Evolutionary conservation across 2,329 filamentous ascomycete species (phyloP).

Genomic region (Paracamarosporium sp.): DNA sequence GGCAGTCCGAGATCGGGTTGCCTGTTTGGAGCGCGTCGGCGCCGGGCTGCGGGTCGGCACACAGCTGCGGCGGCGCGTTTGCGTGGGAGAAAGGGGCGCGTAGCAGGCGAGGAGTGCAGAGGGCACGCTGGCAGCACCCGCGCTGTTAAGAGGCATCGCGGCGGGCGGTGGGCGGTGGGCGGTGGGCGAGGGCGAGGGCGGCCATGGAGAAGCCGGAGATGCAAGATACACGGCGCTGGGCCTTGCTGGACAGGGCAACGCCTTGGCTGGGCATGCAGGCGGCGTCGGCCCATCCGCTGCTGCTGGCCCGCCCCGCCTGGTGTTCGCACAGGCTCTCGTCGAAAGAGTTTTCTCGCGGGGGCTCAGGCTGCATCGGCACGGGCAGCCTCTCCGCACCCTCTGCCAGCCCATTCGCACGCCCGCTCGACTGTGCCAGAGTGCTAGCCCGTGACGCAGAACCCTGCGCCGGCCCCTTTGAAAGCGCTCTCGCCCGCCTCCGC

Average conservation of each 20-base stretch:
- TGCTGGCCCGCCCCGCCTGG: not conserved
- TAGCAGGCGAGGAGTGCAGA: not conserved
- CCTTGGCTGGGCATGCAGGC: conserved; percentile 1
- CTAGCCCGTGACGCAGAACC: conserved; percentile 16
- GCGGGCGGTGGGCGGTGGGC: not conserved
- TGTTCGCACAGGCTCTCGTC: not conserved
- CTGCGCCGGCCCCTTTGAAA: conserved; percentile 40
- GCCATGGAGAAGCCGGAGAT: conserved; percentile 45
- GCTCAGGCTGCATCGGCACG: too few species aligned
- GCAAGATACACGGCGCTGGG: conserved; percentile 19
- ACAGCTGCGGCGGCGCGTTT: not conserved
- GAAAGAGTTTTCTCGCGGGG: too few species aligned
- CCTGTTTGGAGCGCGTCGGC: conserved; percentile 4
- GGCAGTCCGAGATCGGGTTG: conserved; percentile 7
- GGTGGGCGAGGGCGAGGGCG: too few species aligned
- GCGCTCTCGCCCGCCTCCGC: conserved; percentile 35
- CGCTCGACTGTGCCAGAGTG: not conserved
- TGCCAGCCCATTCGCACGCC: too few species aligned
- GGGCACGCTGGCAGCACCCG: conserved; percentile 10
- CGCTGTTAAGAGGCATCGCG: conserved; percentile 18
- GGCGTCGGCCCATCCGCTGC: not conserved
- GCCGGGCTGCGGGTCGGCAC: not conserved
- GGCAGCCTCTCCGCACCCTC: too few species aligned
- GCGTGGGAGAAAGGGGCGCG: conserved; percentile 12
- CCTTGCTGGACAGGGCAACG: conserved; percentile 15